Evolutionary conservation across 23 red algal genomes (phyloP), one percentile per base, ranked within the genome.

Genomic region (Gracilaria caudata): DNA sequence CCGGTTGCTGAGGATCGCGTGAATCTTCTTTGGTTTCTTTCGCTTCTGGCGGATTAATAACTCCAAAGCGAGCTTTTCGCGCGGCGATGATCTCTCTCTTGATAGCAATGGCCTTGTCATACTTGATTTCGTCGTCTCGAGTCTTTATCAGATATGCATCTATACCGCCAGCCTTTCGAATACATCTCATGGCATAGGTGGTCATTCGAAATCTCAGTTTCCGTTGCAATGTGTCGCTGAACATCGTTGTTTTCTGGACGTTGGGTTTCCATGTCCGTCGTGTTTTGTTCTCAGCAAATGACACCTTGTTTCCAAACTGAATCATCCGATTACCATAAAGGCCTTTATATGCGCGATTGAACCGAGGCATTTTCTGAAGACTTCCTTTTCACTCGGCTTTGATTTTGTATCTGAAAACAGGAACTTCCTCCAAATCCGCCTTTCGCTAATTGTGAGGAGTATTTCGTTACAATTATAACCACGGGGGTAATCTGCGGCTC

Each of bases 181-280:
- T 89, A 53, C 83, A 87, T 75, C 88, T 34, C 79, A 94, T 79
- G 35, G 78, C 95, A 33, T 75, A 56, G 4, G 92, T 80, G 17
- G 95, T 92, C 68, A 98, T 79, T 14, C 78, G 78, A 59, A 84
- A 94, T 33, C 43, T 81, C 14, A 98, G 60, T 73, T 61, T 84
- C 32, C 81, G 37, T 64, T 89, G 66, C 44, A 98, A 68, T 41
- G 87, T 84, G 65, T 91, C 83, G 53, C 91, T 94, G 47, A 87
- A 98, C 59, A 98, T 61, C 7, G 76, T 59, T 51, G 91, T 96
- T 19, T 65, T 76, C 34, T 87, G 81, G 19, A 96, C 88, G 65
- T 96, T 96, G 32, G 94, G 94, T 82, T 91, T 90, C 94, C 94
- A 96, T 51, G 86, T 85, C 49, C 94, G 81, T 36, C 94, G 68